Percentiles rank a stretch among this genome's conserved stretches.
phyloP scores from a whole-genome alignment of 2,329 filamentous ascomycete species.

The Zymoseptoria pseudotritici region DNA sequence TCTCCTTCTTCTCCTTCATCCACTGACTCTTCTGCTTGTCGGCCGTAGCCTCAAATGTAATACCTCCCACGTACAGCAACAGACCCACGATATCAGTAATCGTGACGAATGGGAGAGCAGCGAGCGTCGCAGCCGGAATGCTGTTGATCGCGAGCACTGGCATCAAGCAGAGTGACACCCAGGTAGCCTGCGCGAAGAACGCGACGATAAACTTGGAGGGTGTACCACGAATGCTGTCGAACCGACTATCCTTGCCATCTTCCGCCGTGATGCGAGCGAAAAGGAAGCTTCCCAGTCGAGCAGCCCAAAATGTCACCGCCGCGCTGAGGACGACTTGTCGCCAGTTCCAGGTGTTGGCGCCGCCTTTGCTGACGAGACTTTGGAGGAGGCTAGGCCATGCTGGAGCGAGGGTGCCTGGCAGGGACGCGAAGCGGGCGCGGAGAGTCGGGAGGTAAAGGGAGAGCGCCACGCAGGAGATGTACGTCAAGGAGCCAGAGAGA shows the following conservation, averaged over 20 bases:
- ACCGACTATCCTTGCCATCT: constrained; percentile 52
- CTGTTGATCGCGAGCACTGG: constrained; percentile 59
- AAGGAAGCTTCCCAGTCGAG: constrained; percentile 56
- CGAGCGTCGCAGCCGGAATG: constrained; percentile 48
- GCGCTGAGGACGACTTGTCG: constrained; percentile 49
- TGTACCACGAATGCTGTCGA: constrained; percentile 47
- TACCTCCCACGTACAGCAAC: constrained; percentile 51
- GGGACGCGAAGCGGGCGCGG: constrained; percentile 46
- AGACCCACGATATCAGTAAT: constrained; percentile 52
- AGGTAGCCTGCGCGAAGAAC: constrained; percentile 56
- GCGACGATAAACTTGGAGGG: constrained; percentile 48
- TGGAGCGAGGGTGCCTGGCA: constrained; percentile 34
- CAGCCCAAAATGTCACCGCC: constrained; percentile 56
- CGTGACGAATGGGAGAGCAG: constrained; percentile 43
- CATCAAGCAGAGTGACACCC: constrained; percentile 60
- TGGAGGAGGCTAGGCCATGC: constrained; percentile 42
- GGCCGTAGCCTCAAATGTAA: constrained; percentile 54
- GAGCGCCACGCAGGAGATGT: constrained; percentile 56
- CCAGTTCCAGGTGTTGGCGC: constrained; percentile 50
- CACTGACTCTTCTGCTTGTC: constrained; percentile 59
- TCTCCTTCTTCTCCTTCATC: constrained; percentile 53
- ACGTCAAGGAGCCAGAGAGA: constrained; percentile 58
- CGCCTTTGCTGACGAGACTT: constrained; percentile 38
- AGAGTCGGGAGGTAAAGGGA: constrained; percentile 55
- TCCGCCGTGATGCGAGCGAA: constrained; percentile 54